These are phyloP conservation scores for Bipolaris cookei DNA, from an alignment of 2,329 filamentous ascomycete genomes.

Conservation along the genomic window DNA sequence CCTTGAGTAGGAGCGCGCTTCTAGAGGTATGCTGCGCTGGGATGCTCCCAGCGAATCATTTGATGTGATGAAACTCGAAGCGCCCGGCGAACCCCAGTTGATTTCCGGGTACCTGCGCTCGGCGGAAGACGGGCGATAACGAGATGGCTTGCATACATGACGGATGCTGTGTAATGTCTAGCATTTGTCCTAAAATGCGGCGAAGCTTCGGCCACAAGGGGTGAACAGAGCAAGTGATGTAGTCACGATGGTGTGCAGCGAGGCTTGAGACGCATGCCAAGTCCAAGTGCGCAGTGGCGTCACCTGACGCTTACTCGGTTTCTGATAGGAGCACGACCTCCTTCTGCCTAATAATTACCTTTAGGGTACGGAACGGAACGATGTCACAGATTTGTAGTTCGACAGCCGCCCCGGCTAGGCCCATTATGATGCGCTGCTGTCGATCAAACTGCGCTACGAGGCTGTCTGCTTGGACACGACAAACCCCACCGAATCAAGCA, in stretches of 20 bases:
- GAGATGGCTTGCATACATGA: constrained; percentile 1
- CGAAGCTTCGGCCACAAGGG: constrained; percentile 1
- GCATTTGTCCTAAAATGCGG: background rate
- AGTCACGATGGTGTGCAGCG: constrained; percentile 1
- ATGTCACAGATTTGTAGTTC: background rate
- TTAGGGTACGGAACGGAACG: background rate
- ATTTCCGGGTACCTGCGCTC: constrained; percentile 4
- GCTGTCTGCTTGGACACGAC: background rate
- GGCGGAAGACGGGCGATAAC: background rate
- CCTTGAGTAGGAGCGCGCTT: constrained; percentile 31
- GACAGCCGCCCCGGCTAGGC: background rate
- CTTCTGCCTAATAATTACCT: background rate
- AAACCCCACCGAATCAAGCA: background rate
- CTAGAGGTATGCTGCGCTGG: constrained; percentile 11
- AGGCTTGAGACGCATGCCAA: background rate
- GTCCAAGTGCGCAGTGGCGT: constrained; percentile 2
- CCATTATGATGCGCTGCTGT: background rate
- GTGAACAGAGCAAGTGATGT: background rate
- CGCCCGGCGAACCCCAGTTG: constrained; percentile 21
- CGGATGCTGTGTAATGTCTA: background rate
- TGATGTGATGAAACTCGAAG: constrained; percentile 33
- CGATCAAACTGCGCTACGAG: background rate
- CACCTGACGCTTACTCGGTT: background rate
- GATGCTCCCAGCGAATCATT: constrained; percentile 32
- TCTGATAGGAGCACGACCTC: background rate